phyloP scores from a whole-genome alignment of 495 filamentous ascomycete species.

The Tuber umbilicatum region DNA sequence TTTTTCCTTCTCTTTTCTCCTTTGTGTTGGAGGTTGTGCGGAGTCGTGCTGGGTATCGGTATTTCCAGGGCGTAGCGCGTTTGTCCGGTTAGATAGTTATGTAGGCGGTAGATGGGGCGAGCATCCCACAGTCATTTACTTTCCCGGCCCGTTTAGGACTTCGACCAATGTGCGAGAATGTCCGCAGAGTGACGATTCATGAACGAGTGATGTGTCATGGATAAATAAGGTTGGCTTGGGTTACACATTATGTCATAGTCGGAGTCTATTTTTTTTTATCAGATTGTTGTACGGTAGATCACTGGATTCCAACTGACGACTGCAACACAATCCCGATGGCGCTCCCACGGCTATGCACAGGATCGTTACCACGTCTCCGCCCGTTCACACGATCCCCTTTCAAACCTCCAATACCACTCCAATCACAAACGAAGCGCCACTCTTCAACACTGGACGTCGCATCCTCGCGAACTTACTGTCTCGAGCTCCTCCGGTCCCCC shows the following conservation, averaged over 20 bases:
- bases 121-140: no score
- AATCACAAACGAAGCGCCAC: background rate
- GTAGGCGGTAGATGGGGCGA: background rate
- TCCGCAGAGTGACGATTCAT: background rate
- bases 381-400: background rate
- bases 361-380: background rate
- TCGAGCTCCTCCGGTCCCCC: slow-evolving; percentile 52
- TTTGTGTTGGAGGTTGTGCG: background rate
- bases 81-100: background rate
- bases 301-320: background rate
- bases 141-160: background rate
- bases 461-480: slow-evolving; percentile 54
- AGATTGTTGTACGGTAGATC: background rate
- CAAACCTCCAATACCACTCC: background rate
- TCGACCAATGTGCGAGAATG: background rate
- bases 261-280: background rate
- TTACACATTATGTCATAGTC: background rate
- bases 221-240: background rate
- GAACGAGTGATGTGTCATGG: background rate
- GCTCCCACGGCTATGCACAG: background rate
- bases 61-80: background rate
- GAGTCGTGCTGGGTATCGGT: background rate
- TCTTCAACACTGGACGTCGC: slow-evolving; percentile 22
- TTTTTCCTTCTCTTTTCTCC: background rate
- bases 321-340: background rate